A percentile compares a stretch with the other conserved stretches of the same genome.
Evolutionary conservation across 441 rosid genomes (phyloP).

Genomic region (Croton setiger): DNA sequence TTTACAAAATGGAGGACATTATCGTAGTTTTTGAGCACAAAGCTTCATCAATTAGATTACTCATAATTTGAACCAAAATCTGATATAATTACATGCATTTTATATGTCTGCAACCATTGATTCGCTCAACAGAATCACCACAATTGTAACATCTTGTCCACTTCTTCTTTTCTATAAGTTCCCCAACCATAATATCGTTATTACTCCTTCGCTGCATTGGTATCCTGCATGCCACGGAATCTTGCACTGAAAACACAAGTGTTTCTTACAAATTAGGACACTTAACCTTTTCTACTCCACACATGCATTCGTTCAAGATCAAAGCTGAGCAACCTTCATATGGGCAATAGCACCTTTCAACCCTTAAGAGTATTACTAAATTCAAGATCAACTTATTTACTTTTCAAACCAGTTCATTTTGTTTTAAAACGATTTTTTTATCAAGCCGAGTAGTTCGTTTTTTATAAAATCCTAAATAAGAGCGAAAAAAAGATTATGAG

Average conservation of each 20-base stretch:
- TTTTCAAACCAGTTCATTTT: too few relatives aligned
- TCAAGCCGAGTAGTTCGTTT: too few relatives aligned
- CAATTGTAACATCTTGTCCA: conserved; percentile 33
- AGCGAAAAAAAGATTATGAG: too few relatives aligned
- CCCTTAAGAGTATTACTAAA: too few relatives aligned
- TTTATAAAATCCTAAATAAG: too few relatives aligned
- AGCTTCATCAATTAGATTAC: too few relatives aligned
- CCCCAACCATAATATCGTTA: conserved; percentile 26
- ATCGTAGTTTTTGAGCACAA: too few relatives aligned
- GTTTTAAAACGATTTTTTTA: too few relatives aligned
- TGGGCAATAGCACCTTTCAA: conserved; percentile 26
- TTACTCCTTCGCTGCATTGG: conserved; percentile 26
- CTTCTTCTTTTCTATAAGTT: conserved; percentile 21
- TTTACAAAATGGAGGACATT: too few relatives aligned
- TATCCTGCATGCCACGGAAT: conserved; percentile 33
- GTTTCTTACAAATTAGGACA: conserved; percentile 30
- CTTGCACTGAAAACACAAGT: conserved; percentile 30
- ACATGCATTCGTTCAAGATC: conserved; percentile 27
- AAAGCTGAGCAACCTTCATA: conserved; percentile 25
- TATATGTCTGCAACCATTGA: conserved; percentile 22
- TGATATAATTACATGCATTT: conserved; percentile 35
- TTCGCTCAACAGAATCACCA: conserved; percentile 30
- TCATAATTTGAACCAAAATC: too few relatives aligned
- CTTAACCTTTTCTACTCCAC: conserved; percentile 17
- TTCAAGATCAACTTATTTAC: too few relatives aligned